Base-by-base conservation (phyloP, 306 rosid genomes). In the Vachellia pachyceras region DNA sequence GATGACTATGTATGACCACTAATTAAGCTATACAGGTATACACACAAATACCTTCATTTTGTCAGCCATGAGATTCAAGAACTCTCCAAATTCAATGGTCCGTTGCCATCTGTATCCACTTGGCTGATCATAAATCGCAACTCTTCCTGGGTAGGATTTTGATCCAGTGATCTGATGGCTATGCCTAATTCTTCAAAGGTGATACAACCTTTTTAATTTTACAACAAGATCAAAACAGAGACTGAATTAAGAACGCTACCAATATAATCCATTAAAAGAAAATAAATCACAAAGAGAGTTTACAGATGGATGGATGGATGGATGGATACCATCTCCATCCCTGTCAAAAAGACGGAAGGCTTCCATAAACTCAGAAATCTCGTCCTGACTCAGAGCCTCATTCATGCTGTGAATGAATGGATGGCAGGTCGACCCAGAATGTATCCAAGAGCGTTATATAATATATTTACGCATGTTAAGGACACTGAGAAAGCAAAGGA, bases 81-180 rank as follows among this genome's bases (percentile, higher is more conserved):
- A 89, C 83, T 90, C 93, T 71, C 84, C 92, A 50, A 88, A 84
- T 60, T 90, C 94, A 69, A 91, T 85, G 80, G 97, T 88, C 94
- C 91, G 9, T 78, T 90, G 15, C 91, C 88, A 25, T 92, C 85
- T 3, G 64, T 20, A 54, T 89, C 93, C 14, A 75, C 91, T 82
- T 90, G 88, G 0, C 64, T 85, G 13, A 92, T 87, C 94, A 92
- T 92, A 64, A 60, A 78, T 64, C 80, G 85, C 82, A 92, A 50
- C 79, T 84, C 97, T 63, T 89, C 86, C 76, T 71, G 10, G 1
- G 92, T 87, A 3, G 97, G 94, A 83, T n/a, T 88, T 77, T 71
- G 79, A 73, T n/a, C n/a, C 2, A 85, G 40, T 22, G 89, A 69
- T 79, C 55, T 88, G 7, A 91, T 84, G 10, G 85, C 95, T 3